Percentiles rank a stretch among this genome's conserved stretches.
Conservation (phyloP, 495 filamentous ascomycete species). For the Viridothelium virens region DNA sequence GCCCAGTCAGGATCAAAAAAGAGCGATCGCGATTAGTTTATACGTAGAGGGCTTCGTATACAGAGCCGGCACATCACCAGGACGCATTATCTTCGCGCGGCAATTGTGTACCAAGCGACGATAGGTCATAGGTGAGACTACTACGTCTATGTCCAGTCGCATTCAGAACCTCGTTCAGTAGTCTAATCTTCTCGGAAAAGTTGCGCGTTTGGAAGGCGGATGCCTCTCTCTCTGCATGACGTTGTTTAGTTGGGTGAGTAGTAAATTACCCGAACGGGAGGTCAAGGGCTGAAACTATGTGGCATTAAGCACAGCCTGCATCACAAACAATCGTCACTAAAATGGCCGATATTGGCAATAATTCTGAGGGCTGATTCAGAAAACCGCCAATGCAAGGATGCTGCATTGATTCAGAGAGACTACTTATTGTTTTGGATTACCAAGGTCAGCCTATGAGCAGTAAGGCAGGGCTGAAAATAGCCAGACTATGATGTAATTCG, state of each 20-base stretch:
- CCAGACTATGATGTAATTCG: not conserved
- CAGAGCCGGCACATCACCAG: too few species aligned
- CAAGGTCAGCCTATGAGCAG: not conserved
- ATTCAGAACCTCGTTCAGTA: too few species aligned
- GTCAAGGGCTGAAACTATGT: not conserved
- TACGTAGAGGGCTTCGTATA: not conserved
- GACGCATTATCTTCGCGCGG: too few species aligned
- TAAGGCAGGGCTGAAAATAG: slow-evolving; percentile 7
- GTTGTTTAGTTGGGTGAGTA: too few species aligned
- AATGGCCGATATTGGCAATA: slow-evolving; percentile 1
- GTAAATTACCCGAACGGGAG: not conserved
- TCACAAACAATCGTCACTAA: not conserved
- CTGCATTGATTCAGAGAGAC: not conserved
- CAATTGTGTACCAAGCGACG: too few species aligned
- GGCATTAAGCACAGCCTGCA: not conserved
- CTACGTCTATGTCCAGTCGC: too few species aligned
- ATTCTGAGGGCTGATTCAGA: not conserved
- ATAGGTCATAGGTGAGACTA: too few species aligned
- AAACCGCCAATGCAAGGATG: not conserved
- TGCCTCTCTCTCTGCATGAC: too few species aligned
- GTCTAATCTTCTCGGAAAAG: too few species aligned
- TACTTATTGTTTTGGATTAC: not conserved
- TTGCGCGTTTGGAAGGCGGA: too few species aligned
- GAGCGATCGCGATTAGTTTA: not conserved
- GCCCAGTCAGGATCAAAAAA: not conserved